Percentiles rank a stretch among this genome's conserved stretches.
Evolutionary conservation across 345 rosid genomes (phyloP).

Genomic region (Sisymbrium irio): DNA sequence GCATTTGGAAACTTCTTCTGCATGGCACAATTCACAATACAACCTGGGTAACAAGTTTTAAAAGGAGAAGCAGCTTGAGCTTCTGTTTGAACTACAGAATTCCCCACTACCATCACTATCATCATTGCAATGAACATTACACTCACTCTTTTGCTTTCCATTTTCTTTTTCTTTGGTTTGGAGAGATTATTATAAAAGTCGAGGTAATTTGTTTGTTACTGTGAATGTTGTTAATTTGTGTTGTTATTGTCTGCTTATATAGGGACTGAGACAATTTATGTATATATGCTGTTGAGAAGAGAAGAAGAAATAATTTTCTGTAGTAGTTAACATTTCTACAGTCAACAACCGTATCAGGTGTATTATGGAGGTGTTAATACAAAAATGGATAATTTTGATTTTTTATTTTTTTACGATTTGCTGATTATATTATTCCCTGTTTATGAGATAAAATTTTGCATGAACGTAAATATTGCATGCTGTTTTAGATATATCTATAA

Average conservation of each 20-base stretch:
- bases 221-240: not conserved
- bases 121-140: conserved; percentile 9
- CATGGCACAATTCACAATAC: not conserved
- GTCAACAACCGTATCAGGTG: not conserved
- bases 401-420: not conserved
- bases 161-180: not conserved
- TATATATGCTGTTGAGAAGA: not conserved
- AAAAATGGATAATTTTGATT: not conserved
- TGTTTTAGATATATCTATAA: too few species aligned
- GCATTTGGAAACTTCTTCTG: not conserved
- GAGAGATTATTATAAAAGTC: not conserved
- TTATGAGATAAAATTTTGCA: not conserved
- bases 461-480: not conserved
- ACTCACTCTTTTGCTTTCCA: conserved; percentile 17
- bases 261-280: not conserved
- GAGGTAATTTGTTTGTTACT: not conserved
- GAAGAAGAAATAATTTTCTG: not conserved
- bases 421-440: not conserved
- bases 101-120: conserved; percentile 18
- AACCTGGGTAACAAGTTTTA: not conserved
- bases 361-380: not conserved
- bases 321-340: not conserved
- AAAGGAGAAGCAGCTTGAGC: conserved; percentile 9
- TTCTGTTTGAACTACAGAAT: conserved; percentile 17
- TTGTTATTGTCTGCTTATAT: conserved; percentile 15